Base-by-base conservation (phyloP, 1,139 yeast species). In the Wickerhamiella pararugosa region DNA sequence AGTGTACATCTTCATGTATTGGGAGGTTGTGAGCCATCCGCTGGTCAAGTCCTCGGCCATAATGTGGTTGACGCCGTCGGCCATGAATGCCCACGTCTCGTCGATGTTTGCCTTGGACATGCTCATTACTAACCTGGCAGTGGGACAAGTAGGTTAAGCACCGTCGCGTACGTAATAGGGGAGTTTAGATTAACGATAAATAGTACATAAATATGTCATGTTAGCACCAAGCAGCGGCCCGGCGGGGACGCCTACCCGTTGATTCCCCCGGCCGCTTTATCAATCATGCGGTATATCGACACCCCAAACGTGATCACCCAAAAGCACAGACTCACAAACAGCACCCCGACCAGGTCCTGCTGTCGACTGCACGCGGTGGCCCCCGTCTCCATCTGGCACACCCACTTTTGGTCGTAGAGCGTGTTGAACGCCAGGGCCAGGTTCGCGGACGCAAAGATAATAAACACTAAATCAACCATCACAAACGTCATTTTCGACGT, bases 371-470 rank as follows among this genome's bases (percentile, higher is more conserved):
- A 90, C 45, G 87, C 74, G 43, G 61, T 48, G 43, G 49, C 51
- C 42, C 56, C 57, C 5, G 58, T 57, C 10, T 40, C 37, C 11
- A 47, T 40, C 11, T 45, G 52, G 59, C 96, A 87, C 6, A 83
- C 87, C 95, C 96, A 87, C 51, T 76, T 71, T 39, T 70, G 69
- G 57, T 84, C 95, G 57, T 67, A 81, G 43, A 87, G 65, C 1
- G 95, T 79, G 57, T 84, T 79, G 62, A 86, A 86, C 1, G 95
- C 75, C 40, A 90, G 67, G 6, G 96, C 76, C 46, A 87, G 62
- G 57, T 86, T 87, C 1, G 96, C 95, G 40, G 93, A 76, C n/a
- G 87, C 76, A 55, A 87, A 82, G n/a, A 90, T 84, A 49, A 90
- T 83, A 60, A 90, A 84, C 32, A 87, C 63, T 40, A 87, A 65